Evolutionary conservation across 768 basidiomycete genomes (phyloP), one percentile per base, ranked within the genome.

Genomic region (Phlebiopsis flavidoalba): DNA sequence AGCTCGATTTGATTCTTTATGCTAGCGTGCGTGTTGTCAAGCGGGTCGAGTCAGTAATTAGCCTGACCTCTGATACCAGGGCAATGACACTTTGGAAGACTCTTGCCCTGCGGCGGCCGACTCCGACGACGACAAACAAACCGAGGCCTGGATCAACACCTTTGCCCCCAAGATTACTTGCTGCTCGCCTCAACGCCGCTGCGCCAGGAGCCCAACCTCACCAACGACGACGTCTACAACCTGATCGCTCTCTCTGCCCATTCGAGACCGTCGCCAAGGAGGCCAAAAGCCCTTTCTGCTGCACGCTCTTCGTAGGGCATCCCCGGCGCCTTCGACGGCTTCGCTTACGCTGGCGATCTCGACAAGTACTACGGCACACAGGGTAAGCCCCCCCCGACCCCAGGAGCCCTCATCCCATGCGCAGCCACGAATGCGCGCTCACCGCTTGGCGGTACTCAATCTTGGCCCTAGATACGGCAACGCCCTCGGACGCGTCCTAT

Each of bases 321-420:
- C 15, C 56, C 55, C 2, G 74, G 78, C 3, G 92, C 93, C 55
- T 93, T 88, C 69, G 73, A 73, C 26, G 79, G 77, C 0, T 87
- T 85, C 65, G 90, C 89, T 64, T 91, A 92, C 68, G 78, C 76
- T 51, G 79, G 80, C 2, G 93, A 94, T 68, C 70, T 95, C 8
- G 81, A 84, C 64, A 91, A 93, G 70, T 95, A 84, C 69, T 93
- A 94, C 70, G 77, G 78, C 33, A 90, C 33, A 90, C 86, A 12
- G 90, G 90, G 85, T 88, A 60, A 21, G 83, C 67, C 21, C 31
- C 15, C 47, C 45, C 35, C n/a, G 15, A 6, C 26, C 26, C 26
- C 40, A 26, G n/a, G n/a, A n/a, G n/a, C 33, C 24, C 40, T 14
- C 48, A 26, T n/a, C n/a, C n/a, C n/a, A n/a, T n/a, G n/a, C n/a